A percentile compares a stretch with the other conserved stretches of the same genome.
Evolutionary conservation across 257 asterid genomes (phyloP).

Genomic region (Echites panduratus): DNA sequence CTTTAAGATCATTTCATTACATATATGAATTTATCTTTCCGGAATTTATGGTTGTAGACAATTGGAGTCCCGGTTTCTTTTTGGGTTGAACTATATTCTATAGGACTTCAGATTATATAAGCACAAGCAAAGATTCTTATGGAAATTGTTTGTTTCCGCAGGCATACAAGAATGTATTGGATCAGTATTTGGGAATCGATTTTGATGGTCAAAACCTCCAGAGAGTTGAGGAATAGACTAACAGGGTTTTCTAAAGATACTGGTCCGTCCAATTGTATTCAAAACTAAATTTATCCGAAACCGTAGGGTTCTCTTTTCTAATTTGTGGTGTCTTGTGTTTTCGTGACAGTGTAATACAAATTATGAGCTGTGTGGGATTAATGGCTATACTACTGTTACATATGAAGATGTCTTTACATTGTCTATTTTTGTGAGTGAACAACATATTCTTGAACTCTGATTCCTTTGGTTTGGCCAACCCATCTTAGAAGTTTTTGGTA

Average conservation of each 20-base stretch:
- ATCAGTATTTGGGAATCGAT: conserved; percentile 55
- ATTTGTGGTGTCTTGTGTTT: conserved; percentile 2
- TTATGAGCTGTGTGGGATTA: background rate
- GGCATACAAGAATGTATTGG: conserved; percentile 69
- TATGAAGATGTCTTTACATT: background rate
- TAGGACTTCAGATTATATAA: background rate
- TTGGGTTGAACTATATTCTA: background rate
- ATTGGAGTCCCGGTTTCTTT: background rate
- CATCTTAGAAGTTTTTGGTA: background rate
- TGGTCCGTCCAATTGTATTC: conserved; percentile 8
- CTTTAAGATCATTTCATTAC: background rate
- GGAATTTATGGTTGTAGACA: conserved; percentile 2
- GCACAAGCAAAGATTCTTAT: background rate
- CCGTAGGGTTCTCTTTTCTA: background rate
- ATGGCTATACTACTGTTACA: background rate
- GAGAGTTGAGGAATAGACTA: conserved; percentile 32
- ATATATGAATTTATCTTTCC: background rate
- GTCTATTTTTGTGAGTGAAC: background rate
- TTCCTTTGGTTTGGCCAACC: background rate
- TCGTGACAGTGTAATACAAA: background rate
- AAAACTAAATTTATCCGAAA: background rate
- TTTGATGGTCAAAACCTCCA: conserved; percentile 36
- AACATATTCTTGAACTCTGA: background rate
- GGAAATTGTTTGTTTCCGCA: conserved; percentile 16
- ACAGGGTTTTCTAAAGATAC: conserved; percentile 10